Evolutionary conservation across 371 early-diverging fungal species (phyloP).

Genomic region (Lichtheimia ornata): DNA sequence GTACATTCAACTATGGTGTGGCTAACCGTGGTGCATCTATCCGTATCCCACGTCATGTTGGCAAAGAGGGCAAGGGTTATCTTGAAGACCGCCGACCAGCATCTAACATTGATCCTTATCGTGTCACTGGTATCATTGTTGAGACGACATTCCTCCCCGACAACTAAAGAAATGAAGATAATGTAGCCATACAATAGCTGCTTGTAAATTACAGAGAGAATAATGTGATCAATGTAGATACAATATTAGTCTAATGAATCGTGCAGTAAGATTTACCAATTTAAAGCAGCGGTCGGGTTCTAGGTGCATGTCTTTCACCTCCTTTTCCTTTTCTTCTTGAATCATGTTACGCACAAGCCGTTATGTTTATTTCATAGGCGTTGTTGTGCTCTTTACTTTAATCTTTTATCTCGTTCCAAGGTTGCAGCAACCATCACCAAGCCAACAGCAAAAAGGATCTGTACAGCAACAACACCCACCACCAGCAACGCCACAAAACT

Average conservation of each 20-base stretch:
- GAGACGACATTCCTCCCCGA: slow-evolving; percentile 45
- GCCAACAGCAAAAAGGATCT: too few species aligned
- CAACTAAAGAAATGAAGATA: slow-evolving; percentile 5
- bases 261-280: too few species aligned
- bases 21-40: slow-evolving; percentile 71
- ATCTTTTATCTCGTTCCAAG: slow-evolving; percentile 4
- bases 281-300: too few species aligned
- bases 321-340: slow-evolving; percentile 4
- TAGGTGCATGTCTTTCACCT: neutral
- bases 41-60: slow-evolving; percentile 66
- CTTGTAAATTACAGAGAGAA: too few species aligned
- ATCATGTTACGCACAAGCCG: slow-evolving; percentile 12
- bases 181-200: neutral
- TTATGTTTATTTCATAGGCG: slow-evolving; percentile 9
- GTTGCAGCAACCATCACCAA: slow-evolving; percentile 1
- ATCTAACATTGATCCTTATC: slow-evolving; percentile 68
- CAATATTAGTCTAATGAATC: too few species aligned
- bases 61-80: slow-evolving; percentile 62
- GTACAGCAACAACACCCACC: too few species aligned
- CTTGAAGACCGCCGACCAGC: slow-evolving; percentile 67
- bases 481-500: neutral
- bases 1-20: slow-evolving; percentile 60
- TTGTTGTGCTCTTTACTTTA: neutral
- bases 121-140: slow-evolving; percentile 59
- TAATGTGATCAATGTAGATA: too few species aligned